Conservation (phyloP, 2,329 filamentous ascomycete species). For the Sporothrix phasma region DNA sequence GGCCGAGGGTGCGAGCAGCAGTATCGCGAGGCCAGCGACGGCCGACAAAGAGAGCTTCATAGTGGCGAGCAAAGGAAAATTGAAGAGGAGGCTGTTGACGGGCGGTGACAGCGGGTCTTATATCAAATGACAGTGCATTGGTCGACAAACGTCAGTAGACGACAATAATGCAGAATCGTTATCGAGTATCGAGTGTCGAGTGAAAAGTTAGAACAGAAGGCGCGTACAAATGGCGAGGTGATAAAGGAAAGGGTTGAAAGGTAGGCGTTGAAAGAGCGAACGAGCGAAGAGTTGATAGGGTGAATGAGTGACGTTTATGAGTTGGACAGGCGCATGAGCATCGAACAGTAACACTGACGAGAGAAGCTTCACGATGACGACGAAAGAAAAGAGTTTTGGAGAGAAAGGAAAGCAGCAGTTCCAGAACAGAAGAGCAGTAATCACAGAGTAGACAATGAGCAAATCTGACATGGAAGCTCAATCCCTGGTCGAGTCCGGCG, state of each 20-base stretch:
- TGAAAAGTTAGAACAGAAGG: no score
- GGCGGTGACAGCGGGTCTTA: not conserved
- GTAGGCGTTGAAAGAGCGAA: not conserved
- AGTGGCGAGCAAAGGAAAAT: not conserved
- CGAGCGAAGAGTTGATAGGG: not conserved
- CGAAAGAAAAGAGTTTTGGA: not conserved
- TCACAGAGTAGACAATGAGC: not conserved
- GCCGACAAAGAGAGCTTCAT: conserved; percentile 12
- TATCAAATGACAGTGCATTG: not conserved
- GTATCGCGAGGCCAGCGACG: not conserved
- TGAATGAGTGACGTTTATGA: conserved; percentile 4
- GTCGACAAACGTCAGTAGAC: not conserved
- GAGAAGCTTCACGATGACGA: not conserved
- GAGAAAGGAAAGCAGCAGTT: not conserved
- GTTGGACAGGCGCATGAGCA: conserved; percentile 1
- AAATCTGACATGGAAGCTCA: not conserved
- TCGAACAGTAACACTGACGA: not conserved
- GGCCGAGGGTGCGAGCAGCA: not conserved
- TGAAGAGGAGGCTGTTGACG: not conserved
- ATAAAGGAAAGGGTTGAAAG: no score
- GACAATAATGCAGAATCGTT: no score
- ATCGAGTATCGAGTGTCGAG: no score
- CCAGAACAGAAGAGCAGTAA: not conserved
- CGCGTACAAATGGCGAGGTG: no score
- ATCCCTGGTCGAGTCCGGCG: not conserved